Evolutionary conservation across 768 basidiomycete genomes (phyloP).

Genomic region (Tricholoma sp.): DNA sequence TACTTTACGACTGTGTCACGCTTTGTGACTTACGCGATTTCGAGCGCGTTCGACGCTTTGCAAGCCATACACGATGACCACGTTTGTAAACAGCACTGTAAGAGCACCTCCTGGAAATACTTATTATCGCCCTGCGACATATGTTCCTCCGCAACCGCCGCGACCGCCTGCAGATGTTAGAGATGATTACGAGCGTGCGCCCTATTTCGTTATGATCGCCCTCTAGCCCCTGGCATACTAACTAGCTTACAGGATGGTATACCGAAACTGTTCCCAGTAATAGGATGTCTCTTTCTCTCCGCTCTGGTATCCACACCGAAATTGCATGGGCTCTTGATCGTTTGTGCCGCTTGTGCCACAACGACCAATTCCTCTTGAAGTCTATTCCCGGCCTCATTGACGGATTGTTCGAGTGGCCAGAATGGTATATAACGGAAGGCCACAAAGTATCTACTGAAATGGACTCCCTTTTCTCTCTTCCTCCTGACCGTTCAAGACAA

Average conservation of each 20-base stretch:
- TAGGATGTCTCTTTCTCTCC: constrained; percentile 85
- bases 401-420: constrained; percentile 84
- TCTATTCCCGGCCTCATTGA: constrained; percentile 76
- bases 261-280: constrained; percentile 78
- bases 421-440: constrained; percentile 72
- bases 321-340: constrained; percentile 88
- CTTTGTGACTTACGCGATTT: background rate
- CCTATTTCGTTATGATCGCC: background rate
- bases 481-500: constrained; percentile 45
- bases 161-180: constrained; percentile 41
- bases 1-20: background rate
- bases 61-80: background rate
- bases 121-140: constrained; percentile 25
- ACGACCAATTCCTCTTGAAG: constrained; percentile 71
- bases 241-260: constrained; percentile 62
- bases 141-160: constrained; percentile 19
- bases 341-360: constrained; percentile 72
- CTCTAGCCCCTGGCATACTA: background rate
- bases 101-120: constrained; percentile 15
- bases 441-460: constrained; percentile 38
- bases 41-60: too few species aligned
- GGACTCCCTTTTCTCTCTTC: constrained; percentile 49
- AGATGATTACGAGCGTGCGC: constrained; percentile 76
- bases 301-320: constrained; percentile 78
- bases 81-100: constrained; percentile 7